phyloP scores from a whole-genome alignment of 1,139 yeast species.

The Suhomyces terraborum region DNA sequence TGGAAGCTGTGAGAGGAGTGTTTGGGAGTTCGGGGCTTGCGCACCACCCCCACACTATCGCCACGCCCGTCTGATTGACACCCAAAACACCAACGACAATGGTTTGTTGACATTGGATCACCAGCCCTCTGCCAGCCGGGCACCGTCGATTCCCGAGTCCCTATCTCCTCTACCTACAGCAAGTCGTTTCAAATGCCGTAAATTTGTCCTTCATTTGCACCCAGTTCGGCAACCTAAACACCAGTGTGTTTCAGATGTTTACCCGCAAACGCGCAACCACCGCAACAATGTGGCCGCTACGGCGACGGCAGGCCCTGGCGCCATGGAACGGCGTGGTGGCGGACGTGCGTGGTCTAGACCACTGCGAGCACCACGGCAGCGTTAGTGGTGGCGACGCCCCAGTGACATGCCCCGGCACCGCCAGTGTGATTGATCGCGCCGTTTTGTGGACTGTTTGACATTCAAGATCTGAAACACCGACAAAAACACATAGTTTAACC shows the following conservation, averaged over 20 bases:
- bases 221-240: slow-evolving; percentile 13
- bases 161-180: too few relatives aligned
- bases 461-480: slow-evolving; percentile 22
- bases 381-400: not conserved
- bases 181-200: too few relatives aligned
- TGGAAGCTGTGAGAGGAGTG: too few relatives aligned
- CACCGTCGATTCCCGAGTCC: too few relatives aligned
- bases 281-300: slow-evolving; percentile 5
- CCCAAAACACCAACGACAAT: not conserved
- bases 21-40: too few relatives aligned
- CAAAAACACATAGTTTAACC: slow-evolving; percentile 16
- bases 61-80: not conserved
- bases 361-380: slow-evolving; percentile 1
- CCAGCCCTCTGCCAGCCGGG: not conserved
- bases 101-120: not conserved
- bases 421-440: slow-evolving; percentile 4
- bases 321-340: slow-evolving; percentile 4
- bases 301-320: slow-evolving; percentile 3
- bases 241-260: slow-evolving; percentile 13
- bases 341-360: slow-evolving; percentile 4
- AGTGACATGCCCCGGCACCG: slow-evolving; percentile 2
- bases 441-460: slow-evolving; percentile 22
- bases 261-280: slow-evolving; percentile 11
- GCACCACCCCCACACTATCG: not conserved
- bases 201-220: slow-evolving; percentile 9